These are phyloP conservation scores for Ustilago sp. DNA, from an alignment of 1,284 basidiomycete species.

Conservation along the genomic window DNA sequence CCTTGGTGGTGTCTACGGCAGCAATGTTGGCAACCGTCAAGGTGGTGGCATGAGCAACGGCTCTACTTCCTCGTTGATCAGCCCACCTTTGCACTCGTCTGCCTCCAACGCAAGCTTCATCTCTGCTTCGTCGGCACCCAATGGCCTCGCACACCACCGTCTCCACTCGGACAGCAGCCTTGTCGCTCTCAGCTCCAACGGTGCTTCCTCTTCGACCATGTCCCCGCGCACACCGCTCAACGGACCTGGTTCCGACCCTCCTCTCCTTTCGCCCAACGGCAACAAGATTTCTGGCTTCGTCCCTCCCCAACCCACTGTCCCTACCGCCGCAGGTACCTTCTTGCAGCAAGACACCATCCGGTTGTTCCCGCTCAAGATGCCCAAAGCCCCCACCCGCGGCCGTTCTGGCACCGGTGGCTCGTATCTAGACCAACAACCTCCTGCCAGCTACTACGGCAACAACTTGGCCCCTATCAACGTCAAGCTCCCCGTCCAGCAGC, in stretches of 20 bases:
- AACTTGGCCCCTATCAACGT: slow-evolving; percentile 38
- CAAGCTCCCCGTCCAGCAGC: slow-evolving; percentile 16
- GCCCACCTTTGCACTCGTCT: slow-evolving; percentile 39
- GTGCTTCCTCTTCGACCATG: slow-evolving; percentile 36
- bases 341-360: slow-evolving; percentile 36
- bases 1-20: slow-evolving; percentile 41
- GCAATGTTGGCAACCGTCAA: slow-evolving; percentile 6
- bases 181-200: slow-evolving; percentile 29
- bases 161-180: slow-evolving; percentile 54
- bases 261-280: slow-evolving; percentile 38
- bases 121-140: slow-evolving; percentile 41
- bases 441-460: slow-evolving; percentile 18
- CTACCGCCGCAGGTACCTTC: slow-evolving; percentile 26
- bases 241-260: slow-evolving; percentile 36
- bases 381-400: slow-evolving; percentile 33
- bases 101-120: slow-evolving; percentile 35
- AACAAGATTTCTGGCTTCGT: slow-evolving; percentile 37
- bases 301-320: slow-evolving; percentile 45
- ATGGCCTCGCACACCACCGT: slow-evolving; percentile 41
- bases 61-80: slow-evolving; percentile 37
- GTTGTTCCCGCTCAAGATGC: slow-evolving; percentile 55
- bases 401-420: slow-evolving; percentile 36
- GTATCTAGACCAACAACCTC: slow-evolving; percentile 32
- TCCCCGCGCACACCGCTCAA: slow-evolving; percentile 53
- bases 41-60: slow-evolving; percentile 22